Evolutionary conservation across 2,329 filamentous ascomycete genomes (phyloP), one percentile per base, ranked within the genome.

Genomic region (Aspergillus glaucus): DNA sequence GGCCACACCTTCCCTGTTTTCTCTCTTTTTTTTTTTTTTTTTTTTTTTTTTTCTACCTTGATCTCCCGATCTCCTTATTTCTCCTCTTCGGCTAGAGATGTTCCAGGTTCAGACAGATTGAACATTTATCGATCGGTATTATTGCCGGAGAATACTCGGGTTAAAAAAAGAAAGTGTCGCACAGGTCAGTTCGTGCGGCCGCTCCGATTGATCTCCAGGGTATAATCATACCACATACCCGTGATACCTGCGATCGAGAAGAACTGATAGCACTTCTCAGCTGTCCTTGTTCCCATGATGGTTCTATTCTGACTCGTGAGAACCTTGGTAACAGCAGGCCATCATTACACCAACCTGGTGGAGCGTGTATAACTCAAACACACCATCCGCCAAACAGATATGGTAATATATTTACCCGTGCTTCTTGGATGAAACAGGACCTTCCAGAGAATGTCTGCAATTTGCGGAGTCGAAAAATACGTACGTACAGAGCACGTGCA

Each of bases 281-380:
- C 10, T 30, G 10, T 12, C 9, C 9, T 30, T 12, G 10, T 30
- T 30, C 26, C 9, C 5, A 12, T 30, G 10, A 30, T 30, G 26
- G 26, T 4, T 30, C 26, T 30, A 30, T 30, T 30, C 26, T 30
- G 26, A 12, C 10, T 30, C 26, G 8, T 30, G 26, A 12, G 26
- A 4, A 30, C 26, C 26, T 30, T 30, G 26, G 26, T 30, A 30
- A 12, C 3, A 30, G 26, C 10, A 12, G 12, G 17, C 19, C 15
- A 14, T 58, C 57, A 58, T 53, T 58, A 54, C 56, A 52, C 52
- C 56, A 58, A 51, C 43, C 45, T 19, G 42, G 61, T 60, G 61
- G 61, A 55, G 55, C 53, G 44, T 51, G 48, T 63, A 43, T 64
- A 63, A 54, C 57, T 64, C 62, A 64, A 66, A 66, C 64, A 56